Base-by-base conservation (phyloP, 1,284 basidiomycete genomes). In the Filobasidium uniguttulatum region DNA sequence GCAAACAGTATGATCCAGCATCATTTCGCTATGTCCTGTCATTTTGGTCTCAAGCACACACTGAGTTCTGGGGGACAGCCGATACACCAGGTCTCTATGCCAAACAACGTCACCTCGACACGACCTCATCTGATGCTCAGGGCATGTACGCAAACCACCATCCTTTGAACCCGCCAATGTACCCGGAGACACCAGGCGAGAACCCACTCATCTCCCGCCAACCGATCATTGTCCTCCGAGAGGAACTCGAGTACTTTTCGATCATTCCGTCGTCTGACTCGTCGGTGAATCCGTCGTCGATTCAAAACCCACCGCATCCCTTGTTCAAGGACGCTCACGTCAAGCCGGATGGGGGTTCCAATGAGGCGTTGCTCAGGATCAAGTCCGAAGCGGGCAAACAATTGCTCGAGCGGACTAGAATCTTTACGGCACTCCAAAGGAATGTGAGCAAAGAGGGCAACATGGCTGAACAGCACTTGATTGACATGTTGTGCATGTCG, bases 401-500 rank as follows among this genome's bases (percentile, higher is more conserved):
- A 57, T 75, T 99, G 55, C 81, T 96, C 63, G 82, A 85, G 55
- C 85, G 88, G 66, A 77, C 78, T 61, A 87, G 83, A 66, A 96
- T 99, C 62, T 99, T 99, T 66, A 94, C 94, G 2, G 93, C 93
- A 20, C 72, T 99, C 53, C 93, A 99, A 74, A 76, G 94, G 60
- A 99, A 98, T 69, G 90, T 98, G 55, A 94, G 94, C 73, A 94
- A 94, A 75, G 93, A 97, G 73, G 97, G 97, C 69, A 98, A 99
- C 66, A 75, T 96, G 57, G 93, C 93, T 15, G 93, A 99, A 70
- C 93, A 97, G 72, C 93, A 98, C 72, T 74, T 99, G 57, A 99
- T 99, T 70, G 94, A 98, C 72, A 99, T 99, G 93, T 77, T 99
- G 49, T 98, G 94, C 73, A 96, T 97, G 89, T 93, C 87, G 90